These are phyloP conservation scores for Mycena amicta DNA, from an alignment of 768 basidiomycete species.

Conservation along the genomic window DNA sequence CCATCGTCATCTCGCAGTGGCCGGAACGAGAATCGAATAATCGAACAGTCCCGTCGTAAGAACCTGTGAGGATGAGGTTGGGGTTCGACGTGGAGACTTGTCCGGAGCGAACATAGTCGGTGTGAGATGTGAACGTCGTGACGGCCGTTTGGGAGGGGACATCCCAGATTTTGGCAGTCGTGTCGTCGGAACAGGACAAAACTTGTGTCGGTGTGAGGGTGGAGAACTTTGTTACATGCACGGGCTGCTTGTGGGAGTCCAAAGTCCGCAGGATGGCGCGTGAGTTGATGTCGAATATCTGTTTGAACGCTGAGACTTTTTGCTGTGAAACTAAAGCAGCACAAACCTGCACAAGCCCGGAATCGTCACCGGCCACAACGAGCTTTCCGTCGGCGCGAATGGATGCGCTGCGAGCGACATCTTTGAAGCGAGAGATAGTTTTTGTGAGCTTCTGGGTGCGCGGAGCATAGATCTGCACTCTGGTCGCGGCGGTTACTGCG, in stretches of 20 bases:
- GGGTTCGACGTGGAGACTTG: constrained; percentile 84
- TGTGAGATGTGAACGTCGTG: constrained; percentile 80
- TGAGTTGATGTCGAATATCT: constrained; percentile 93
- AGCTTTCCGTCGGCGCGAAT: constrained; percentile 94
- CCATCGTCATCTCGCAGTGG: constrained; percentile 83
- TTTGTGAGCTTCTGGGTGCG: constrained; percentile 96
- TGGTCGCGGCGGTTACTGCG: constrained; percentile 91
- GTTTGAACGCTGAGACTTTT: constrained; percentile 9
- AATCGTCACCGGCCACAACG: constrained; percentile 93
- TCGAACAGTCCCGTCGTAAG: constrained; percentile 90
- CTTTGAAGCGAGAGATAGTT: constrained; percentile 96
- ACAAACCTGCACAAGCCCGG: constrained; percentile 78
- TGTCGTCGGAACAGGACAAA: constrained; percentile 95
- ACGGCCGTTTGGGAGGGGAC: constrained; percentile 84
- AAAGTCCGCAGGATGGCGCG: constrained; percentile 92
- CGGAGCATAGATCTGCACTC: constrained; percentile 94
- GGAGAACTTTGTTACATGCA: constrained; percentile 94
- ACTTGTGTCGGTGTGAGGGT: constrained; percentile 77
- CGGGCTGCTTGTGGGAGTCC: constrained; percentile 93
- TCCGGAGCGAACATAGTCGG: constrained; percentile 95
- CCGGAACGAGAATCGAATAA: constrained; percentile 88
- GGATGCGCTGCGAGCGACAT: constrained; percentile 85
- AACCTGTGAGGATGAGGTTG: constrained; percentile 85
- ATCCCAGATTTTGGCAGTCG: constrained; percentile 93
- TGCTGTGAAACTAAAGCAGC: too few relatives aligned